Base-by-base conservation (phyloP, 2,329 filamentous ascomycete genomes). In the Penicillium sp. region DNA sequence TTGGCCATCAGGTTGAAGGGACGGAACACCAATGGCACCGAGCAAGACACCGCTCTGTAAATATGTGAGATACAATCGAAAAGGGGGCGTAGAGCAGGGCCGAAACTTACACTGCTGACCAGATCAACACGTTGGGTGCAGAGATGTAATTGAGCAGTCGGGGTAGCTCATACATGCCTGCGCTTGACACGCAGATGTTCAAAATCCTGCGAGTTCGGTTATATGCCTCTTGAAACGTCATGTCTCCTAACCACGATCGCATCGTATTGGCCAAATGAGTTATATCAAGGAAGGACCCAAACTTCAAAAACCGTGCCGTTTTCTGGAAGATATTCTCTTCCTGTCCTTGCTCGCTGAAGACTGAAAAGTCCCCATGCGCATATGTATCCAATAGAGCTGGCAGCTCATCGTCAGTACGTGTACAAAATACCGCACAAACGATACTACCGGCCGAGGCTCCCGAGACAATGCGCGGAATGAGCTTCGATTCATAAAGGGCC, bases 171-270 rank as follows among this genome's bases (percentile, higher is more conserved):
- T 96, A 95, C 57, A 94, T 85, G 16, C 91, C 92, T 1, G 92
- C 90, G 2, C 91, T 92, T 0, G 93, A 97, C 6, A 98, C 93
- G 60, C 91, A 93, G 40, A 98, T 97, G 74, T 97, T 98, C 71
- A 97, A 85, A 63, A 97, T 93, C 60, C 93, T 86, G 30, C 92
- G 86, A 0, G 93, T 97, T n/a, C 93, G 89, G 73, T 97, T 96
- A 79, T 97, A 97, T 0, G 93, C 92, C 77, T 98, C 94, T 71
- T 94, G 91, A 68, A 98, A 98, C 0, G 94, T 98, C 70, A 97
- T 89, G 69, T 97, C 91, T 40, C 93, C 93, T 7, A 97, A 83
- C 70, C 95, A 81, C 35, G 83, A 83, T 57, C 87, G 86, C 91
- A 98, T 95, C 6, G 96, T 92, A 51, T 89, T 84, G 2, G 86